A percentile compares a stretch with the other conserved stretches of the same genome.
Conservation (phyloP, 192 early-diverging fungal genomes). For the Spizellomyces punctatus region DNA sequence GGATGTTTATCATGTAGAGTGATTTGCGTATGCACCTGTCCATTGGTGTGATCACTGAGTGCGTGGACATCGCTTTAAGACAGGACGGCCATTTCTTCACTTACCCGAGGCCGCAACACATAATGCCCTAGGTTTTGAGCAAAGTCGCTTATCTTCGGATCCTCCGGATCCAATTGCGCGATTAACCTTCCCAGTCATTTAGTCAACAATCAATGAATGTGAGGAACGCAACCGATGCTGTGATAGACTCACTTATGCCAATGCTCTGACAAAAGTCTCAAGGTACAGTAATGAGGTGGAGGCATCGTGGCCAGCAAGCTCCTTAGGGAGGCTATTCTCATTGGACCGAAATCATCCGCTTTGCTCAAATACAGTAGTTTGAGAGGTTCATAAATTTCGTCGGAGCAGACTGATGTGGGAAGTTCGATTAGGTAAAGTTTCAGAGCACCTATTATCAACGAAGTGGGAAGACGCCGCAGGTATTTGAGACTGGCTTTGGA, state of each 20-base stretch:
- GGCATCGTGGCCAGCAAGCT: constrained; percentile 39
- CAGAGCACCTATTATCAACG: constrained; percentile 35
- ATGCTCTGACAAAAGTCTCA: constrained; percentile 24
- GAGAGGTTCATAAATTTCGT: constrained; percentile 51
- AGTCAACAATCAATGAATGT: too few relatives aligned
- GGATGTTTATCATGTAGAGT: constrained; percentile 54
- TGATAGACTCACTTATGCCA: constrained; percentile 29
- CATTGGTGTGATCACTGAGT: too few relatives aligned
- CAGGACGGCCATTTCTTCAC: too few relatives aligned
- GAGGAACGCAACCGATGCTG: too few relatives aligned
- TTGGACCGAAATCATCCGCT: constrained; percentile 26
- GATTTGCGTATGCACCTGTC: constrained; percentile 33
- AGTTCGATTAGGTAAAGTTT: constrained; percentile 44
- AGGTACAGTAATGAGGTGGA: constrained; percentile 32
- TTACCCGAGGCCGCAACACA: constrained; percentile 36
- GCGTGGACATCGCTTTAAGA: too few relatives aligned
- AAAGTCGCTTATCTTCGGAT: constrained; percentile 36
- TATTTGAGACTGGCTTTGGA: constrained; percentile 6
- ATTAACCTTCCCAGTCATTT: not conserved
- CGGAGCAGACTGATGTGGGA: constrained; percentile 28
- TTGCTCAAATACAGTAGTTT: constrained; percentile 53
- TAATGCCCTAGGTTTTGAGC: constrained; percentile 35
- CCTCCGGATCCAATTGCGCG: not conserved
- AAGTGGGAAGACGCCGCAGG: constrained; percentile 24
- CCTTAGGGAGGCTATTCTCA: constrained; percentile 33